phyloP scores from a whole-genome alignment of 1,284 basidiomycete genomes.

The Phenoliferia sp. region DNA sequence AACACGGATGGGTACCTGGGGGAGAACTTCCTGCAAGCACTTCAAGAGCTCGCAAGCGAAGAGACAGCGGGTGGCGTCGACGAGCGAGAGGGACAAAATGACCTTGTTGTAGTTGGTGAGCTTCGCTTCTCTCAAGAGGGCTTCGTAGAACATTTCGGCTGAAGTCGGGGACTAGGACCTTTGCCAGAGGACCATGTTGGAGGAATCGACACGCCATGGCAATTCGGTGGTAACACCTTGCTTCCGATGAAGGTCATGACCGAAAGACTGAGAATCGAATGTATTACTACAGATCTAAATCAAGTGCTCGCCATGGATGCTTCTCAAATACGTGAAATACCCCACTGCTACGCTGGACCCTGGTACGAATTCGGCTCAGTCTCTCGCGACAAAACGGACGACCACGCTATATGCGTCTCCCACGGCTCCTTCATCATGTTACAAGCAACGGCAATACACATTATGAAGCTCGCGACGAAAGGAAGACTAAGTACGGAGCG shows the following conservation, averaged over 20 bases:
- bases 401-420: not conserved
- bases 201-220: not conserved
- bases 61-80: not conserved
- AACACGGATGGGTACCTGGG: no score
- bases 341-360: not conserved
- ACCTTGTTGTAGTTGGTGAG: not conserved
- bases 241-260: not conserved
- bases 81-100: not conserved
- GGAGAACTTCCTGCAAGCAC: no score
- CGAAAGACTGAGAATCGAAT: not conserved
- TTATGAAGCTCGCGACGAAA: not conserved
- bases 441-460: not conserved
- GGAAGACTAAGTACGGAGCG: not conserved
- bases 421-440: not conserved
- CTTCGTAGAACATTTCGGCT: not conserved
- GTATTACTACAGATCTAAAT: not conserved
- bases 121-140: not conserved
- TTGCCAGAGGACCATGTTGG: not conserved
- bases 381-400: not conserved
- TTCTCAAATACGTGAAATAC: not conserved
- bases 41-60: not conserved
- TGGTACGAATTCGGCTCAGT: not conserved
- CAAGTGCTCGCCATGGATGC: not conserved
- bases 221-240: not conserved
- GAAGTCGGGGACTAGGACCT: not conserved